Evolutionary conservation across 2,329 filamentous ascomycete genomes (phyloP).

Genomic region (Aspergillus sp.): DNA sequence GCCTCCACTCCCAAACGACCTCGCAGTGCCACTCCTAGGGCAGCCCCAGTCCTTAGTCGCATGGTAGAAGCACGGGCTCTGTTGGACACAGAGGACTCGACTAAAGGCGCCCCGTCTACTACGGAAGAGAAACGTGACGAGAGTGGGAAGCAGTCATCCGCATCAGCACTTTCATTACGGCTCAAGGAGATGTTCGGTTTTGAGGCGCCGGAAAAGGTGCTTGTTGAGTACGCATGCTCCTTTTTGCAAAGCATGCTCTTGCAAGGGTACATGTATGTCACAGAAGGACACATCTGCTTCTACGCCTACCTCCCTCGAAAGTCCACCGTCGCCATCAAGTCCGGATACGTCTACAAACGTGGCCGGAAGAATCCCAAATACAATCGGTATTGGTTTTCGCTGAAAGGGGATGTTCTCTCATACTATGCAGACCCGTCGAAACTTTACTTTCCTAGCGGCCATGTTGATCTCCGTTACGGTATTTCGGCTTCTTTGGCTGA

Average conservation of each 20-base stretch:
- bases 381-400: constrained; percentile 86
- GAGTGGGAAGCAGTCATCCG: constrained; percentile 46
- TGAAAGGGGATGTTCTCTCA: constrained; percentile 88
- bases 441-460: constrained; percentile 86
- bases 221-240: constrained; percentile 92
- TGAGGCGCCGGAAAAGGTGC: constrained; percentile 76
- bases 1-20: constrained; percentile 26
- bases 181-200: constrained; percentile 87
- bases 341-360: constrained; percentile 83
- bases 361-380: constrained; percentile 86
- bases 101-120: constrained; percentile 23
- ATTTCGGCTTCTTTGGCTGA: constrained; percentile 81
- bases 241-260: constrained; percentile 86
- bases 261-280: constrained; percentile 96
- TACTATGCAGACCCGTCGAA: constrained; percentile 85
- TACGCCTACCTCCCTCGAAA: constrained; percentile 97
- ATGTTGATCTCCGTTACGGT: constrained; percentile 88
- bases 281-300: constrained; percentile 88
- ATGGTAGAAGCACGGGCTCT: constrained; percentile 73
- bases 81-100: constrained; percentile 42
- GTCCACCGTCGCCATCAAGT: constrained; percentile 75
- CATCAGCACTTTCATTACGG: constrained; percentile 66
- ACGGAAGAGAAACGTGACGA: constrained; percentile 49
- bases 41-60: constrained; percentile 72
- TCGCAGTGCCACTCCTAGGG: constrained; percentile 48